Evolutionary conservation across 345 rosid species (phyloP), one percentile per base, ranked within the genome.

Genomic region (Linum trigynum): DNA sequence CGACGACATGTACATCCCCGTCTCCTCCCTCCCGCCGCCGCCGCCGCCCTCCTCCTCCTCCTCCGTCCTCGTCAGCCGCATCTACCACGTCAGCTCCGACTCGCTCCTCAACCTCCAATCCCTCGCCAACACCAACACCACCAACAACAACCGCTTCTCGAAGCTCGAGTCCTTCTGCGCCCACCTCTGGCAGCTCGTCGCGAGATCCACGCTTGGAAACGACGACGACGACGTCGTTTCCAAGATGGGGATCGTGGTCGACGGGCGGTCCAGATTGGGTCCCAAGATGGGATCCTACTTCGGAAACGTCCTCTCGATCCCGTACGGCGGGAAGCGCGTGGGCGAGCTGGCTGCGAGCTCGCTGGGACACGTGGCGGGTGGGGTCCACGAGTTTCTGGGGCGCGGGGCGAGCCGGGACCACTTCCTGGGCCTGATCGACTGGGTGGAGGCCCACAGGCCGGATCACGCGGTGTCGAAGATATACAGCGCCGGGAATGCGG

Each of bases 381-480:
- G 78, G 60, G 87, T 87, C 36, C 96, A 85, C 62, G 66, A 74
- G 5, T 78, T 84, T 63, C 38, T 87, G 51, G 64, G 59, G 63
- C 66, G 12, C 0, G 79, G 83, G 2, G 75, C 63, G 16, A 85
- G 83, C 1, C 67, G 72, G 74, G 90, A 85, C 57, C 94, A 89
- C 73, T 87, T 89, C 76, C 67, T 87, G 73, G 83, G 82, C 10
- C 70, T 89, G 71, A 82, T 89, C 60, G 96, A 89, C 65, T 89
- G 91, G 91, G 89, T 89, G 12, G 91, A 89, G 74, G 82, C 78
- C 1, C 83, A 57, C 7, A 82, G 86, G 7, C 96, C 96, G 0
- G 72, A 66, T 53, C 82, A 81, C 2, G 76, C 78, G 11, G 4
- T 82, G 65, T 70, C 89, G 35, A 89, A 73, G 81, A 79, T 89